Conservation (phyloP, 352 stramenopile species). For the Phytophthora ramorum region DNA sequence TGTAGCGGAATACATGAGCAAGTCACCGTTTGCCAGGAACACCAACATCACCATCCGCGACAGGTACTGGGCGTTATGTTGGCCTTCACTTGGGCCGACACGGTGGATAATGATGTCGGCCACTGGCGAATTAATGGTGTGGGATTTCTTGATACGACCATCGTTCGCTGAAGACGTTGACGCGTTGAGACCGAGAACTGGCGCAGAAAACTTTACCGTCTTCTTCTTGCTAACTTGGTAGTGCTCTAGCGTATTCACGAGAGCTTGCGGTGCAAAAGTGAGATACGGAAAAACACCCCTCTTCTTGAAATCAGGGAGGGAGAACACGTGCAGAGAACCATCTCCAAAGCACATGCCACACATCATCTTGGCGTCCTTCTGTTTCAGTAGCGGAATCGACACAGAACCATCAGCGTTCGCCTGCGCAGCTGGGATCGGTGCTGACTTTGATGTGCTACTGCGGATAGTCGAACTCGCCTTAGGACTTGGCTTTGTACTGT, state of each 20-base stretch:
- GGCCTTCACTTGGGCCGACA: constrained; percentile 76
- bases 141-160: constrained; percentile 80
- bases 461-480: constrained; percentile 16
- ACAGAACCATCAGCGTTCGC: constrained; percentile 48
- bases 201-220: constrained; percentile 60
- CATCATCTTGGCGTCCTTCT: constrained; percentile 76
- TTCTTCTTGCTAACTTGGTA: constrained; percentile 65
- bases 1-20: constrained; percentile 79
- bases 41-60: constrained; percentile 84
- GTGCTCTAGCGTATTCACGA: constrained; percentile 81
- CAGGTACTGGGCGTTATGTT: constrained; percentile 77
- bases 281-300: constrained; percentile 84
- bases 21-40: constrained; percentile 84
- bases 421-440: constrained; percentile 5
- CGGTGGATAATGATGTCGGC: constrained; percentile 86
- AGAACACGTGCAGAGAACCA: constrained; percentile 85
- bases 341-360: constrained; percentile 86
- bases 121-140: constrained; percentile 83
- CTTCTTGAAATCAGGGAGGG: constrained; percentile 84
- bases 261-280: constrained; percentile 78
- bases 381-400: constrained; percentile 57
- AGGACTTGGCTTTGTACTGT: constrained; percentile 56
- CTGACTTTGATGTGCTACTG: constrained; percentile 17
- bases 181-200: constrained; percentile 74
- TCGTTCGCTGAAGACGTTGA: constrained; percentile 76